phyloP scores from a whole-genome alignment of 345 rosid species.

The Rhodamnia argentea region DNA sequence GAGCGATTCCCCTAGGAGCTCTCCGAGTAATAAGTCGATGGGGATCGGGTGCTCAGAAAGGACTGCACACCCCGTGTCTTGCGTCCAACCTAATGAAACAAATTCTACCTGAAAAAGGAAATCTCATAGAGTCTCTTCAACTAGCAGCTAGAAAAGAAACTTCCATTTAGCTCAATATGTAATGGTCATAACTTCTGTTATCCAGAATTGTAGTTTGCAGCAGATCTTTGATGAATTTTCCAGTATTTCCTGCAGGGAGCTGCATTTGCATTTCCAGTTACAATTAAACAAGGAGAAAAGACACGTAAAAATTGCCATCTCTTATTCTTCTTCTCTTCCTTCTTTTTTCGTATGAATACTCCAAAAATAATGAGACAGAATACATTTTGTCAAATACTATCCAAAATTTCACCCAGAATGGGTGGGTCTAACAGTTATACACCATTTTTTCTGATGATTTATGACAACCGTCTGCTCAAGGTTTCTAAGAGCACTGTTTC shows the following conservation, averaged over 20 bases:
- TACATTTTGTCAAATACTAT: not conserved
- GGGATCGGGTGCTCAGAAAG: not conserved
- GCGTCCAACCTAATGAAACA: not conserved
- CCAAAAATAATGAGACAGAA: not conserved
- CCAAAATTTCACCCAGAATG: conserved; percentile 21
- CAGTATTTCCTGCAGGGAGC: not conserved
- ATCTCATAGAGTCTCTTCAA: not conserved
- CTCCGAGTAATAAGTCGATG: not conserved
- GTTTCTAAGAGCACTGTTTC: not conserved
- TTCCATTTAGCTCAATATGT: not conserved
- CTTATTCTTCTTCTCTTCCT: not conserved
- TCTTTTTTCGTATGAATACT: not conserved
- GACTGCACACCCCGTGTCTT: not conserved
- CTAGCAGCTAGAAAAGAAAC: not conserved
- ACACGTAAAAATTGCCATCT: not conserved
- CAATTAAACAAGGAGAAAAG: not conserved
- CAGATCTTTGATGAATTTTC: not conserved
- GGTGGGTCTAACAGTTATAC: not conserved
- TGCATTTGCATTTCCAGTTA: not conserved
- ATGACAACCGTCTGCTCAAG: not conserved
- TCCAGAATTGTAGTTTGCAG: not conserved
- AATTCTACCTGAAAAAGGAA: not conserved
- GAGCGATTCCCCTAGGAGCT: not conserved
- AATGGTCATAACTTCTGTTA: not conserved
- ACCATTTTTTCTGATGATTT: not conserved